phyloP scores from a whole-genome alignment of 129 eudicot genomes.

The Logfia minima region DNA sequence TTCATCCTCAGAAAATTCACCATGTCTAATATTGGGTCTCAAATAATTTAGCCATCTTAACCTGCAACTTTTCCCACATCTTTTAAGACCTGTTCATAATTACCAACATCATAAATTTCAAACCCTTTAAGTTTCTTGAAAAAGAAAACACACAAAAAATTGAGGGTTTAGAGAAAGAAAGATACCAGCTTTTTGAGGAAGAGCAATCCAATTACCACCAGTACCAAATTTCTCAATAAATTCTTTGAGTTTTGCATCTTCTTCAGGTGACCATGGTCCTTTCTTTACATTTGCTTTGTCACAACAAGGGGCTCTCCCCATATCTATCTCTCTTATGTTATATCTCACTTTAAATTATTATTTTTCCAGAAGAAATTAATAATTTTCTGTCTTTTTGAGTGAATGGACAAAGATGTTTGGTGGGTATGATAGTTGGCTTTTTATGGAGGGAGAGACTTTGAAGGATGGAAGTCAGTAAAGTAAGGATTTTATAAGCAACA shows the following conservation, averaged over 20 bases:
- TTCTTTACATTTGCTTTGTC: slow-evolving; percentile 92
- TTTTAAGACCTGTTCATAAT: slow-evolving; percentile 63
- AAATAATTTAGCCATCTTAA: slow-evolving; percentile 94
- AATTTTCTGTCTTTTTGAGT: slow-evolving; percentile 30
- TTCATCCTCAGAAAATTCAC: slow-evolving; percentile 89
- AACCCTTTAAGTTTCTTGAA: slow-evolving; percentile 16
- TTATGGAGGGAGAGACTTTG: slow-evolving; percentile 51
- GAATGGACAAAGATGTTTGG: slow-evolving; percentile 44
- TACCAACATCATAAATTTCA: not conserved
- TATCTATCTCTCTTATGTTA: slow-evolving; percentile 27
- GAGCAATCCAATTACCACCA: slow-evolving; percentile 97
- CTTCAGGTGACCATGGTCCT: slow-evolving; percentile 99
- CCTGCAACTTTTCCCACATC: slow-evolving; percentile 98
- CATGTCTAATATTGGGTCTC: slow-evolving; percentile 90
- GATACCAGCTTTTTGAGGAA: slow-evolving; percentile 89
- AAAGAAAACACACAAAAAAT: not conserved
- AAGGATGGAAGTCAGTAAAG: slow-evolving; percentile 31
- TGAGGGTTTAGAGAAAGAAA: slow-evolving; percentile 16
- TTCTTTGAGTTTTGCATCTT: slow-evolving; percentile 90
- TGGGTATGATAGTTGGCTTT: slow-evolving; percentile 41
- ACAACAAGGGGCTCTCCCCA: slow-evolving; percentile 99
- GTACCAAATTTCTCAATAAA: slow-evolving; percentile 83
- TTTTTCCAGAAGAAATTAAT: slow-evolving; percentile 10
- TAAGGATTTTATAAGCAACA: slow-evolving; percentile 24
- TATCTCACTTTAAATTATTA: slow-evolving; percentile 23